phyloP scores from a whole-genome alignment of 1,139 yeast species.

The Zygosaccharomyces sapae region DNA sequence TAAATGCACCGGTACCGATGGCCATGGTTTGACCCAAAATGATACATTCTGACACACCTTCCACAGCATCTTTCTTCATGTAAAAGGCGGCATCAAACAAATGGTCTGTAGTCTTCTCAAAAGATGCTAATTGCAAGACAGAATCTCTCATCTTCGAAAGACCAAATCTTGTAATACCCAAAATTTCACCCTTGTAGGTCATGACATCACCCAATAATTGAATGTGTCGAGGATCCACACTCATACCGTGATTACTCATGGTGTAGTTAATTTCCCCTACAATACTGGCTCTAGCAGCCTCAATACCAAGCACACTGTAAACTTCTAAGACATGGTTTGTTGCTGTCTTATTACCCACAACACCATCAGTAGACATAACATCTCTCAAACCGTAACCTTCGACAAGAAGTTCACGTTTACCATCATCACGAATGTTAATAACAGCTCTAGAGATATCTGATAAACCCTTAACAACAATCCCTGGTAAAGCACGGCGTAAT shows the following conservation, averaged over 20 bases:
- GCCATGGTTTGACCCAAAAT: slow-evolving; percentile 97
- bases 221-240: slow-evolving; percentile 99
- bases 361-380: slow-evolving; percentile 98
- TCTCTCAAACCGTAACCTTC: slow-evolving; percentile 97
- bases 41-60: slow-evolving; percentile 97
- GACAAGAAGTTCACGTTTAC: slow-evolving; percentile 83
- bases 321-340: slow-evolving; percentile 94
- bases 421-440: slow-evolving; percentile 80
- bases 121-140: slow-evolving; percentile 92
- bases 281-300: slow-evolving; percentile 93
- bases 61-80: slow-evolving; percentile 92
- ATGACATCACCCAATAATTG: slow-evolving; percentile 96
- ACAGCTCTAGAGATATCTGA: slow-evolving; percentile 92
- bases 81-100: slow-evolving; percentile 96
- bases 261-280: slow-evolving; percentile 94
- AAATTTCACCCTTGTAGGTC: slow-evolving; percentile 97
- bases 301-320: slow-evolving; percentile 87
- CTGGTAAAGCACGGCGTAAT: slow-evolving; percentile 77
- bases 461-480: slow-evolving; percentile 87
- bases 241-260: slow-evolving; percentile 99
- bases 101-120: slow-evolving; percentile 98
- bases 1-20: slow-evolving; percentile 96
- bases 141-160: slow-evolving; percentile 98
- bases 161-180: slow-evolving; percentile 97
- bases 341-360: slow-evolving; percentile 76